Percentiles rank a stretch among this genome's conserved stretches.
These are phyloP conservation scores for Biscutella auriculata DNA, from an alignment of 441 rosid species.

Conservation along the genomic window DNA sequence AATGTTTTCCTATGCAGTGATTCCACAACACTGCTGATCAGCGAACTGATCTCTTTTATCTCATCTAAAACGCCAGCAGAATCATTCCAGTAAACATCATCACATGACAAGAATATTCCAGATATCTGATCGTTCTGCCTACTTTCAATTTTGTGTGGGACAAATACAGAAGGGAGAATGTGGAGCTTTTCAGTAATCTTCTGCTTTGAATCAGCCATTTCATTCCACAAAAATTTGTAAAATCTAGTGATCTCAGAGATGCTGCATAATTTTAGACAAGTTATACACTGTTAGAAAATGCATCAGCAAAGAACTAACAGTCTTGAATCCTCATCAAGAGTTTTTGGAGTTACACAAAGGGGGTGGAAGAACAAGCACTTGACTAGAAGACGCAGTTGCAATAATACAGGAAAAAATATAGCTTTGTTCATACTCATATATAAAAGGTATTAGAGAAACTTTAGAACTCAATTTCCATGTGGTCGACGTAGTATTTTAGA, in stretches of 20 bases:
- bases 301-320: background rate
- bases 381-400: conserved; percentile 6
- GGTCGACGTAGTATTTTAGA: background rate
- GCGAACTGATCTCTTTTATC: conserved; percentile 35
- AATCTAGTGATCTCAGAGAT: conserved; percentile 61
- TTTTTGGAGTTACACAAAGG: background rate
- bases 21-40: conserved; percentile 21
- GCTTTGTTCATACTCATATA: background rate
- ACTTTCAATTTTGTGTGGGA: conserved; percentile 39
- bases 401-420: background rate
- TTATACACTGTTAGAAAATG: conserved; percentile 9
- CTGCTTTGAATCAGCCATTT: conserved; percentile 42
- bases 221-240: conserved; percentile 64
- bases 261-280: conserved; percentile 34
- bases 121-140: conserved; percentile 42
- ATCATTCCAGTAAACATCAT: conserved; percentile 84
- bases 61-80: conserved; percentile 53
- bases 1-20: conserved; percentile 42
- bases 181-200: conserved; percentile 40
- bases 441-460: background rate
- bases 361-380: background rate
- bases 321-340: background rate
- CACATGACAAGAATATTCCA: conserved; percentile 57
- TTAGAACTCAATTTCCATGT: background rate
- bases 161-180: conserved; percentile 51